These are phyloP conservation scores for Fusarium fujikuroi DNA, from an alignment of 2,329 filamentous ascomycete species.

Conservation along the genomic window DNA sequence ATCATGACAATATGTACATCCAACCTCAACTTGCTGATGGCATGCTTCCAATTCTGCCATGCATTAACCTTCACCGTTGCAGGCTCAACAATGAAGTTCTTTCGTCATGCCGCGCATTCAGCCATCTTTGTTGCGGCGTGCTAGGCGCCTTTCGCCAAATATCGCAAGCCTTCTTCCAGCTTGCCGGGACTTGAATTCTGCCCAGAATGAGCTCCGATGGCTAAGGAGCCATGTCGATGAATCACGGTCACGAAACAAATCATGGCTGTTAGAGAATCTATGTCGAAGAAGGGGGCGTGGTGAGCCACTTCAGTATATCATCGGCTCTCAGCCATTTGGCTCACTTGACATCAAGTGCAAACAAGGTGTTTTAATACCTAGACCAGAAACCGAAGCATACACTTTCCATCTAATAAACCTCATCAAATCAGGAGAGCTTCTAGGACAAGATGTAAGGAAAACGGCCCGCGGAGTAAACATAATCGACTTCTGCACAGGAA, in stretches of 20 bases:
- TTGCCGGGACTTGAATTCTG: conserved; percentile 71
- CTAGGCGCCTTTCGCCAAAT: conserved; percentile 63
- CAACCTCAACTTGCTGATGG: background rate
- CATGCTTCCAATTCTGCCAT: background rate
- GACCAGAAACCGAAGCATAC: conserved; percentile 80
- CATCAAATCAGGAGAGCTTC: conserved; percentile 47
- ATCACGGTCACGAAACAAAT: conserved; percentile 24
- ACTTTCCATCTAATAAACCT: conserved; percentile 64
- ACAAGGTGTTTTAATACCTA: conserved; percentile 85
- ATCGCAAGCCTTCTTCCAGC: conserved; percentile 70
- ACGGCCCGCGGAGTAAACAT: conserved; percentile 62
- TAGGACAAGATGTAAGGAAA: conserved; percentile 13
- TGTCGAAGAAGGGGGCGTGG: conserved; percentile 66
- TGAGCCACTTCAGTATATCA: conserved; percentile 86
- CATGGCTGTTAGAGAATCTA: conserved; percentile 51
- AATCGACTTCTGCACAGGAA: conserved; percentile 89
- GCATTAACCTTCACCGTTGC: conserved; percentile 1
- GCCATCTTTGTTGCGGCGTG: conserved; percentile 66
- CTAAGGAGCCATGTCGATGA: conserved; percentile 68
- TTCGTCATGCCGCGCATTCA: conserved; percentile 70
- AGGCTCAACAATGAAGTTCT: conserved; percentile 19
- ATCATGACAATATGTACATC: conserved; percentile 12
- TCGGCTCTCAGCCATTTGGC: conserved; percentile 91
- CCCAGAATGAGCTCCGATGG: conserved; percentile 78
- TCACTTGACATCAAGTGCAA: conserved; percentile 80